Base-by-base conservation (phyloP, 768 basidiomycete species). In the Kwoniella sp. region DNA sequence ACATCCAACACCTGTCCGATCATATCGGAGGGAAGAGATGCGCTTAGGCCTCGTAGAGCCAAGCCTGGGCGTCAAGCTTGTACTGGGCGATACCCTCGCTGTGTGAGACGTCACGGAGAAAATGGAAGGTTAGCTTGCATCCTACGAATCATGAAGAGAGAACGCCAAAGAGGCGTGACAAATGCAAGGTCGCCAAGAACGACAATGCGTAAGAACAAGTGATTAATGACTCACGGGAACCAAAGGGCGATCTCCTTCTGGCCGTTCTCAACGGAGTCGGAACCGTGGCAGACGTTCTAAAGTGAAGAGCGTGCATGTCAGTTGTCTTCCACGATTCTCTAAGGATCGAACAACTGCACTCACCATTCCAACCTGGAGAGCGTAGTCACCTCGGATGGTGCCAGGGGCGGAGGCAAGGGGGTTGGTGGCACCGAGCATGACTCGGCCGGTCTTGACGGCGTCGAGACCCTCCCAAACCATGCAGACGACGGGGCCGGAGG, bases 361-460 rank as follows among this genome's bases (percentile, higher is more conserved):
- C 54, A 74, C 72, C 69, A 74, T 91, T 63, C 93, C 95, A 72
- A 93, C 89, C 71, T 92, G 91, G 73, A 98, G 88, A 73, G 88
- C 89, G 82, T 85, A 96, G 84, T 96, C 93, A 63, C 92, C 94
- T 81, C 94, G 92, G 84, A 97, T 97, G 67, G 93, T 90, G 64
- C 92, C 95, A 69, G 90, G 85, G 68, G 86, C 83, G 68, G 95
- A 97, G 40, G 85, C 85, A 67, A 97, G 87, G 65, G 96, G 96
- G 88, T 99, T 96, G 78, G 95, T 96, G 50, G 92, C 87, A 78
- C 95, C 95, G 69, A 95, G 88, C 91, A 96, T 95, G 81, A 81
- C 85, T 83, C 94, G 92, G 72, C 93, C 94, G 63, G 92, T 94
- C 87, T 83, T 83, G 81, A 83, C 82, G 78, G 80, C 81, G 76